These are phyloP conservation scores for Somion occarium DNA, from an alignment of 1,284 basidiomycete genomes.

Conservation along the genomic window DNA sequence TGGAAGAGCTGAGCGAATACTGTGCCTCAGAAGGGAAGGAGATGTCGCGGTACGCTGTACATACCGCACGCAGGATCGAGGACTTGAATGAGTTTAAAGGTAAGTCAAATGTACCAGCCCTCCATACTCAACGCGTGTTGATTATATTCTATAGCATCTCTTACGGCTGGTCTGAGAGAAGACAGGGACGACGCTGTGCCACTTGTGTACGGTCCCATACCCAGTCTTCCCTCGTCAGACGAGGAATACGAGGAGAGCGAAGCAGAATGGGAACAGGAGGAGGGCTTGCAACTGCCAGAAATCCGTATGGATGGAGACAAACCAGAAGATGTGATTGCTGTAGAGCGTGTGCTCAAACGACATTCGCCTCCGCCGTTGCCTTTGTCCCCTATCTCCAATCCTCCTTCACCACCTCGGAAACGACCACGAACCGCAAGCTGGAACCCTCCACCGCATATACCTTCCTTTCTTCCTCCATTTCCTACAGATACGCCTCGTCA, in stretches of 20 bases:
- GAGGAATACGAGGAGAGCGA: conserved; percentile 28
- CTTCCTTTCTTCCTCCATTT: conserved; percentile 63
- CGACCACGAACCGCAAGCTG: conserved; percentile 49
- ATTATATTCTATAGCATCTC: conserved; percentile 41
- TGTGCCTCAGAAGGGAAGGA: conserved; percentile 58
- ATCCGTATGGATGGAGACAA: not conserved
- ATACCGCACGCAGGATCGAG: conserved; percentile 57
- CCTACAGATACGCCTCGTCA: conserved; percentile 37
- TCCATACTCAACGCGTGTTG: not conserved
- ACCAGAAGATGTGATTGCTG: not conserved
- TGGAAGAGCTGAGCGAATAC: conserved; percentile 69
- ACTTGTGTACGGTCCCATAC: conserved; percentile 46
- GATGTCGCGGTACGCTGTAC: conserved; percentile 56
- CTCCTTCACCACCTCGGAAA: conserved; percentile 48
- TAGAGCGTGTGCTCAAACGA: conserved; percentile 21
- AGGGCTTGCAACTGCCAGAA: not conserved
- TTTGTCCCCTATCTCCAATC: conserved; percentile 53
- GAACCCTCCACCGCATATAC: conserved; percentile 58
- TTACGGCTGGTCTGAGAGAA: conserved; percentile 51
- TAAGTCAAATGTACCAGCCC: conserved; percentile 35
- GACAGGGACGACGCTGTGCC: conserved; percentile 51
- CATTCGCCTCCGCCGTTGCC: conserved; percentile 39
- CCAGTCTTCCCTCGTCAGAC: conserved; percentile 19
- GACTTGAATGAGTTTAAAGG: conserved; percentile 69
- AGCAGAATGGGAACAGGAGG: conserved; percentile 16